Percentiles rank a stretch among this genome's conserved stretches.
These are phyloP conservation scores for Axilococcus clingmanii DNA, from an alignment of 139 green algal genomes.

Conservation along the genomic window DNA sequence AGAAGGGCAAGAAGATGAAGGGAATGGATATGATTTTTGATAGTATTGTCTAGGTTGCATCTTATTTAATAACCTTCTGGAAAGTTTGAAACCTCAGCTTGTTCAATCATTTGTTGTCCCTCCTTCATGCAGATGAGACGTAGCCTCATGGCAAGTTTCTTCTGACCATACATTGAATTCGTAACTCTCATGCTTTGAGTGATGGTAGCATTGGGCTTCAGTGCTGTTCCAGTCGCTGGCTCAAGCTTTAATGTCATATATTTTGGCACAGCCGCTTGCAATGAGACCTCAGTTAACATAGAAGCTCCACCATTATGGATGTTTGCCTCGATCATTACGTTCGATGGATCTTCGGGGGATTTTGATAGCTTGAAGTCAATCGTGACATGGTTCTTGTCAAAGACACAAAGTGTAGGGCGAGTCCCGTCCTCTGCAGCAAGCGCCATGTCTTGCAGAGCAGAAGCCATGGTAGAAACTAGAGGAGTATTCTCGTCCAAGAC, in stretches of 20 bases:
- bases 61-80: slow-evolving; percentile 33
- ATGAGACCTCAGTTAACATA: slow-evolving; percentile 63
- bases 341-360: slow-evolving; percentile 6
- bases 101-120: slow-evolving; percentile 35
- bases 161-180: slow-evolving; percentile 71
- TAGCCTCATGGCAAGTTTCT: slow-evolving; percentile 73
- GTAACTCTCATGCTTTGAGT: slow-evolving; percentile 68
- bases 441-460: neutral
- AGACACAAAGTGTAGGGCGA: no score
- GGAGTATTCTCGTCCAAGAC: neutral
- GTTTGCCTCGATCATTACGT: slow-evolving; percentile 56
- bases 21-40: neutral
- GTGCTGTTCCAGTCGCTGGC: slow-evolving; percentile 33
- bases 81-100: slow-evolving; percentile 61
- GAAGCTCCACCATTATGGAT: slow-evolving; percentile 49
- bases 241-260: slow-evolving; percentile 73
- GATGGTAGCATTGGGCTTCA: slow-evolving; percentile 12
- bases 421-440: neutral
- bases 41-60: no score
- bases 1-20: slow-evolving; percentile 27
- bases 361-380: neutral
- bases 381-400: neutral
- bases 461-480: neutral
- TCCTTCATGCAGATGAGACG: slow-evolving; percentile 42
- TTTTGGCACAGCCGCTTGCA: slow-evolving; percentile 94